phyloP scores from a whole-genome alignment of 2,329 filamentous ascomycete species.

The Sclerotinia subarctica region DNA sequence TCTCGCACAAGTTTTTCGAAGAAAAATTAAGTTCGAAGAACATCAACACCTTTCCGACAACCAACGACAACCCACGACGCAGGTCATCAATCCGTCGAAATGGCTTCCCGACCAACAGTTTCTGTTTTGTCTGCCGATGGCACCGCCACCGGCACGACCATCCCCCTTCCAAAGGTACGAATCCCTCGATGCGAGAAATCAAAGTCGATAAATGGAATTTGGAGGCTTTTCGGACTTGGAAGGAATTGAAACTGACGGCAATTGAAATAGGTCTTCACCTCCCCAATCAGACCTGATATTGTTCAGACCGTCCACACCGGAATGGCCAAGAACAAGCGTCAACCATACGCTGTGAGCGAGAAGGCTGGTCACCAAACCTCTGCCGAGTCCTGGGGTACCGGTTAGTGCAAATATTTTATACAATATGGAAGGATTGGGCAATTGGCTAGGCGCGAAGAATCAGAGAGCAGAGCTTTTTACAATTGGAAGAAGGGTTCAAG shows the following conservation, averaged over 20 bases:
- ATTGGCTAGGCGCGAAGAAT: constrained; percentile 1
- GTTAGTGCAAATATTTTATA: constrained; percentile 55
- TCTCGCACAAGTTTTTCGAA: constrained; percentile 13
- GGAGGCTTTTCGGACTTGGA: constrained; percentile 2
- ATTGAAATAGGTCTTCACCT: constrained; percentile 71
- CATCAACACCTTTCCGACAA: constrained; percentile 22
- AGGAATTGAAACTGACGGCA: constrained; percentile 29
- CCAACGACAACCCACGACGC: constrained; percentile 33
- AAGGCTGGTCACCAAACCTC: constrained; percentile 99
- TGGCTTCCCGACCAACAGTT: constrained; percentile 97
- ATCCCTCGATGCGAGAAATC: constrained; percentile 12
- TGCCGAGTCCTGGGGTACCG: constrained; percentile 99
- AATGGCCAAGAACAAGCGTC: constrained; percentile 99
- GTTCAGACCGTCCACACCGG: constrained; percentile 95
- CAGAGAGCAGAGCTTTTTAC: not conserved
- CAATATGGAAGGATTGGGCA: constrained; percentile 10
- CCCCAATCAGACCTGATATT: constrained; percentile 97
- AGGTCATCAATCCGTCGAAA: constrained; percentile 43
- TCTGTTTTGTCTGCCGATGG: constrained; percentile 97
- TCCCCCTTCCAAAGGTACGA: constrained; percentile 73
- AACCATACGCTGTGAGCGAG: constrained; percentile 99
- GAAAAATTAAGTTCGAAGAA: constrained; percentile 13
- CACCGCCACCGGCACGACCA: constrained; percentile 81
- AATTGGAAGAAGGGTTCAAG: constrained; percentile 6
- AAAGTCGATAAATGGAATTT: constrained; percentile 6